Evolutionary conservation across 306 rosid genomes (phyloP), one percentile per base, ranked within the genome.

Genomic region (Alnus rubra): DNA sequence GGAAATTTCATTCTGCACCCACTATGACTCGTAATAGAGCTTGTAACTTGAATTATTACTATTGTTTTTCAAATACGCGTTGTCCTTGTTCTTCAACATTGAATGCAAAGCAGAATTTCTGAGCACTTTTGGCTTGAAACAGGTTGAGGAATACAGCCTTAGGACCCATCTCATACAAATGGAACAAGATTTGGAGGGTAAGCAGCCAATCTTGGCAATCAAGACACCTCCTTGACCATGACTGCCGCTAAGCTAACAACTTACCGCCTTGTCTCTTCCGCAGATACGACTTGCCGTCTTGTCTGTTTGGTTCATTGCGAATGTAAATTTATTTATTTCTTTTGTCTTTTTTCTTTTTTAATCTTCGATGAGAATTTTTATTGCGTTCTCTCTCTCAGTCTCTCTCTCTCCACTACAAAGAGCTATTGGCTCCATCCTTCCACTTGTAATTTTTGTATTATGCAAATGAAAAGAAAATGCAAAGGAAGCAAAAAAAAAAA

Each of bases 81-180:
- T n/a, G 28, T 35, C 9, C 50, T 67, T 9, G 50, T n/a, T 42
- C 28, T 15, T 18, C 50, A 39, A 39, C 48, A 65, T 37, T 39
- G 42, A 44, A 47, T 74, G 31, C 63, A 73, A 0, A 15, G 30
- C 4, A 19, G 59, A 28, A 64, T 74, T 68, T 75, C 81, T 83
- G 72, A 82, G 74, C 31, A 67, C 35, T 84, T 82, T 65, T 69
- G 79, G 78, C 33, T 79, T 30, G 64, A 82, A 79, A 69, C 90
- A 96, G 99, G 97, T 75, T 18, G 93, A 93, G 86, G 97, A 93
- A 86, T 85, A 81, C 87, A 96, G 99, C 84, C 90, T 96, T 76
- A 86, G 84, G 77, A 89, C 99, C 3, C 97, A 96, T 82, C 80
- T 84, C 68, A 76, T 93, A 86, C 99, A 93, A 80, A 74, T 73